Evolutionary conservation across 306 rosid genomes (phyloP).

Genomic region (Alnus glutinosa): DNA sequence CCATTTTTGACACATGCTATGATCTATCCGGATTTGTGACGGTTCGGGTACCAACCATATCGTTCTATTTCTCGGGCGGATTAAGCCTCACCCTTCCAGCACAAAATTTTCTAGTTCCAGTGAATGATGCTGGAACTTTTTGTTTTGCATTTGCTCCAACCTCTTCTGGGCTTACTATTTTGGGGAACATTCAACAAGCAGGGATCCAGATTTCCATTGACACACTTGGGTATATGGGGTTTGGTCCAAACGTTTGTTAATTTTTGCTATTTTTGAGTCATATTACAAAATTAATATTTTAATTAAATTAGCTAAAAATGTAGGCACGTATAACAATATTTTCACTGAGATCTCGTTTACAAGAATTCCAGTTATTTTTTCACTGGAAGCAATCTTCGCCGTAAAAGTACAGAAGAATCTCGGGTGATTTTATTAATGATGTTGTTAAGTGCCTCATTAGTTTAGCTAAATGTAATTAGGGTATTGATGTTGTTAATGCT

Average conservation of each 20-base stretch:
- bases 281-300: background rate
- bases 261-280: too few species aligned
- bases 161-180: conserved; percentile 52
- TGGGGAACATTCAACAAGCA: conserved; percentile 90
- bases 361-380: too few species aligned
- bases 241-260: conserved; percentile 83
- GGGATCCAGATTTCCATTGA: conserved; percentile 84
- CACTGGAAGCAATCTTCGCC: too few species aligned
- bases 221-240: conserved; percentile 84
- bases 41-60: conserved; percentile 86
- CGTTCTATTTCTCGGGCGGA: conserved; percentile 81
- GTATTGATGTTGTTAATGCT: background rate
- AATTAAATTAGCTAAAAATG: background rate
- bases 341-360: too few species aligned
- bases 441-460: too few species aligned
- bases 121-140: conserved; percentile 64
- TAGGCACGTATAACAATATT: too few species aligned
- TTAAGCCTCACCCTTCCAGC: conserved; percentile 79
- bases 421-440: too few species aligned
- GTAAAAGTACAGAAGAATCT: too few species aligned
- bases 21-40: conserved; percentile 66
- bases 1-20: conserved; percentile 85
- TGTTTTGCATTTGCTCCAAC: conserved; percentile 83
- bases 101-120: conserved; percentile 69
- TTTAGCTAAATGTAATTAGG: background rate